phyloP scores from a whole-genome alignment of 1,139 yeast genomes.

The Arxiozyma telluris region DNA sequence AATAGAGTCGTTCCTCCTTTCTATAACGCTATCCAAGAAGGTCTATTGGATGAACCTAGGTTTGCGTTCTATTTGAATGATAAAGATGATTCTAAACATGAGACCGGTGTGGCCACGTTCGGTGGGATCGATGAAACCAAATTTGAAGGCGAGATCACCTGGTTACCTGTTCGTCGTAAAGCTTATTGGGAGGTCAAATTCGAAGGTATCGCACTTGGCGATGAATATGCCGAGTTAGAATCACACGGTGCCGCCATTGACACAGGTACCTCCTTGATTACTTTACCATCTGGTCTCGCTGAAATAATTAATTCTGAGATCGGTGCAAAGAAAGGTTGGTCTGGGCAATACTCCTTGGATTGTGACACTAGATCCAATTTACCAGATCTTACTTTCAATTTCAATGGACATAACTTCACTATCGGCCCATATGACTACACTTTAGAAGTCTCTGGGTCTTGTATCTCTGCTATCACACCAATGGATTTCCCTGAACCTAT shows the following conservation, averaged over 20 bases:
- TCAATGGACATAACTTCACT: slow-evolving; percentile 85
- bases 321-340: slow-evolving; percentile 95
- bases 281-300: slow-evolving; percentile 89
- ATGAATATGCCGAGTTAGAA: slow-evolving; percentile 74
- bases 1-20: slow-evolving; percentile 86
- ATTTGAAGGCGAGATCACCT: slow-evolving; percentile 73
- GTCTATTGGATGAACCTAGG: slow-evolving; percentile 70
- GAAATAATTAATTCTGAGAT: slow-evolving; percentile 90
- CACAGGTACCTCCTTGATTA: slow-evolving; percentile 94
- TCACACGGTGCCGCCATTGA: slow-evolving; percentile 95
- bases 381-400: slow-evolving; percentile 85
- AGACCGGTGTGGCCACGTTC: slow-evolving; percentile 87
- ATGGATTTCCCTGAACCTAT: slow-evolving; percentile 96
- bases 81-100: slow-evolving; percentile 48
- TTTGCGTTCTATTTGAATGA: slow-evolving; percentile 90
- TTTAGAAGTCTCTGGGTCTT: slow-evolving; percentile 84
- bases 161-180: slow-evolving; percentile 97
- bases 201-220: slow-evolving; percentile 83
- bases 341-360: slow-evolving; percentile 90
- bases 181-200: slow-evolving; percentile 98
- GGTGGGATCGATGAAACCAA: slow-evolving; percentile 82
- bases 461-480: slow-evolving; percentile 93
- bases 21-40: slow-evolving; percentile 76
- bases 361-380: slow-evolving; percentile 73
- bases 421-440: slow-evolving; percentile 84